Evolutionary conservation across 2,329 filamentous ascomycete species (phyloP), one percentile per base, ranked within the genome.

Genomic region (Verruconis gallopava): DNA sequence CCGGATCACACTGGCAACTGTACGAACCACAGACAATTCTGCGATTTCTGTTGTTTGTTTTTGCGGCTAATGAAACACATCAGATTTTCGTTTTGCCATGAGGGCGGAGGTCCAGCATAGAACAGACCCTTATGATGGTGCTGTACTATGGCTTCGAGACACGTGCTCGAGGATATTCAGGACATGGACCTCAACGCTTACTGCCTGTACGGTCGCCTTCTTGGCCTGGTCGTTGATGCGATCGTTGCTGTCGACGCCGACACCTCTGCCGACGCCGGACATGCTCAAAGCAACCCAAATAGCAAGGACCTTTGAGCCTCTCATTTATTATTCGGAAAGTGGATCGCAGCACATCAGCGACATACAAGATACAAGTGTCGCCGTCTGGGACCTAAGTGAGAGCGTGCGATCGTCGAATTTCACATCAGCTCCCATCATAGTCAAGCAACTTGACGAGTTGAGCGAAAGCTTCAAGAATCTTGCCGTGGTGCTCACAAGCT

Each of bases 301-400:
- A 49, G 88, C 88, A 38, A 85, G 85, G 52, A 85, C 85, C 6
- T 93, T 95, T 55, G 89, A 95, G 59, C 89, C 89, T 4, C 72
- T 95, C 35, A 93, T 96, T 47, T 91, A 91, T 65, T 94, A 93
- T 57, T 93, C 86, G 0, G 86, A 95, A 55, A 82, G 88, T 55
- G 86, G 86, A 5, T 79, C 86, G 34, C 74, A 79, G 28, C 86
- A 94, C 55, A 85, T 94, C 32, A 79, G 81, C 44, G 85, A 93
- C 48, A 67, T 96, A 38, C 86, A 93, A 59, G 85, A 91, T 42
- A 94, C 88, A 0, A 85, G 86, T 34, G 80, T 93, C 21, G 89
- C 89, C 1, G 86, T 96, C 19, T 94, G 88, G 84, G 89, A 96
- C 57, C 71, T 96, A 4, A 82, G 85, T 45, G 89, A 95, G 68